Evolutionary conservation across 495 filamentous ascomycete genomes (phyloP), one percentile per base, ranked within the genome.

Genomic region (Podospora anserina): DNA sequence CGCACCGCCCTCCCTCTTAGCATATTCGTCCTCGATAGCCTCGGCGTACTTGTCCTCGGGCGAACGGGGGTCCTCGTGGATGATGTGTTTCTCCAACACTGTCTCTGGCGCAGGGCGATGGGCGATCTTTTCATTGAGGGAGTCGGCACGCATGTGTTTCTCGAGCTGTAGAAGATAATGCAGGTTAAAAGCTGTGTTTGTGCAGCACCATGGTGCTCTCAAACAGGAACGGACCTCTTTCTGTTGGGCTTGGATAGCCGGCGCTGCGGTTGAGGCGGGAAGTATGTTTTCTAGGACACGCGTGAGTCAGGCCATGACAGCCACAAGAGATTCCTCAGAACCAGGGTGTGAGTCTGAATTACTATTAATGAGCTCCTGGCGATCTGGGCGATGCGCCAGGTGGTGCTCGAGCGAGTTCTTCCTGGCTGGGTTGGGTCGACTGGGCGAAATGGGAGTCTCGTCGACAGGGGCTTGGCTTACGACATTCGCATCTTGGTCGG

Each of bases 391-490:
- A 66, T 86, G 87, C 74, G 89, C 87, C 67, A 96, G 85, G 73
- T 94, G 91, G 72, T 91, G 92, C 80, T 95, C 92, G 34, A 97
- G 87, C n/a, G 91, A 93, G 81, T 96, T 89, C 78, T 91, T 91
- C 72, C 93, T 89, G 71, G 88, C 88, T 1, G 69, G 55, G 68
- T 81, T 77, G 23, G 79, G 76, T 23, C 76, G 72, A 68, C 85
- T 81, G 65, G 90, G 87, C n/a, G 90, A 89, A 78, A 91, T 91
- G 72, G 86, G 84, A 3, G 84, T 84, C 71, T 84, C 80, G 77
- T 89, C 79, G 58, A 79, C 20, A 19, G 68, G 44, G 18, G 66
- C 19, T 30, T 70, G 32, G 57, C 61, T n/a, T 58, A 18, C 62
- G 58, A 55, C 34, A 27, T 70, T 73, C n/a, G 77, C 73, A 26